Evolutionary conservation across 805 yeast species (phyloP), one percentile per base, ranked within the genome.

Genomic region (Candida ponderosae): DNA sequence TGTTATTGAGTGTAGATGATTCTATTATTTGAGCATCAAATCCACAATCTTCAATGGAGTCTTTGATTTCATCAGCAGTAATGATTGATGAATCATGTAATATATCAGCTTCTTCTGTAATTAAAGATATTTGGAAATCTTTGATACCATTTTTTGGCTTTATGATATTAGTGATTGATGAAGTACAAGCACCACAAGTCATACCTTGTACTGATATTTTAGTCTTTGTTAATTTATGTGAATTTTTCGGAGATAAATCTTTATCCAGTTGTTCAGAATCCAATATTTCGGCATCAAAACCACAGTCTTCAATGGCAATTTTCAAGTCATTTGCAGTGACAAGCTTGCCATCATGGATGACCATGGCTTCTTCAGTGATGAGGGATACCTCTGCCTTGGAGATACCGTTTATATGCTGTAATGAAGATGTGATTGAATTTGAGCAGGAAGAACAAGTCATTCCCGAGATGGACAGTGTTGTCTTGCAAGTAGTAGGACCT

Each of bases 401-500:
- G 2, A 86, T 81, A 3, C 83, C 83, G 1, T 60, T 57, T 11
- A 74, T 42, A 1, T 54, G 53, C 39, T 65, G 60, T 15, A 86
- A 51, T 0, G 80, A 78, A 17, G 59, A 55, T 1, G 79, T 71
- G 19, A 90, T 76, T 0, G 93, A 62, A 4, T 78, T 66, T 1
- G 82, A 70, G 54, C 97, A 90, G 2, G 94, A 72, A 2, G 89
- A 79, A 53, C 97, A 90, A 2, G 97, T 88, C 97, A 89, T 89
- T 6, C 97, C 97, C 1, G 33, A 17, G 2, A 51, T 32, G 3
- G 34, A 8, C 4, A 32, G 10, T 7, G 18, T 32, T 10, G 34
- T 18, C 32, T 30, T 30, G n/a, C n/a, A n/a, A n/a, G n/a, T n/a
- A n/a, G n/a, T n/a, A n/a, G n/a, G n/a, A n/a, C n/a, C n/a, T n/a